Conservation (phyloP, 805 yeast genomes). For the Ogataea saltuana region DNA sequence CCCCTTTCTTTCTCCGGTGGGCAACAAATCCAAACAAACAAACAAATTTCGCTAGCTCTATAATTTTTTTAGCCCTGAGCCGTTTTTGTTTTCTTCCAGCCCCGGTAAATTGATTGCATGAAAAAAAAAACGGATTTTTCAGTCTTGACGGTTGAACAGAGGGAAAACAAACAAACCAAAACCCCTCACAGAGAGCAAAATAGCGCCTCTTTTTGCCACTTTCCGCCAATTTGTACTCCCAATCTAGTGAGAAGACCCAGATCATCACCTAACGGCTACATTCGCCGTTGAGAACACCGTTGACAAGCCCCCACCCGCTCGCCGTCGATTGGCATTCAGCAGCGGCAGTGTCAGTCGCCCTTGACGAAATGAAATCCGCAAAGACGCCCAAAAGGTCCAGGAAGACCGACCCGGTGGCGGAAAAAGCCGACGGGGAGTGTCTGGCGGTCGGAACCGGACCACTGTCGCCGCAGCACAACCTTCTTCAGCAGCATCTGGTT, state of each 20-base stretch:
- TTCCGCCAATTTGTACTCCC: no score
- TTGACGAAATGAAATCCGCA: conserved; percentile 3
- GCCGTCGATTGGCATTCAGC: no score
- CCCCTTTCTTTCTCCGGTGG: neutral
- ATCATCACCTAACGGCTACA: no score
- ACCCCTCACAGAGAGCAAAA: no score
- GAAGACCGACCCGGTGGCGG: conserved; percentile 1
- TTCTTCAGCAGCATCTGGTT: conserved; percentile 4
- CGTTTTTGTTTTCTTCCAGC: neutral
- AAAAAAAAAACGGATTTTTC: conserved; percentile 1
- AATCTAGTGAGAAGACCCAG: no score
- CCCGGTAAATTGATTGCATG: conserved; percentile 5
- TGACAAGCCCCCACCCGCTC: no score
- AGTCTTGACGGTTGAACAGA: no score
- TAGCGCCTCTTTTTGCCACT: no score
- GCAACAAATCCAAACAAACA: no score
- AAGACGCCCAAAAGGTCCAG: conserved; percentile 11
- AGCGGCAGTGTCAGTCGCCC: no score
- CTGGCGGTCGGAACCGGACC: neutral
- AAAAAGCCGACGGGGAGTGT: neutral
- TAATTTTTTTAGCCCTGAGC: neutral
- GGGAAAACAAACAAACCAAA: no score
- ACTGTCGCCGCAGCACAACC: neutral
- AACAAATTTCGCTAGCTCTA: neutral
- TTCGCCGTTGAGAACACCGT: no score